Conservation (phyloP, 1,139 yeast species). For the Magnusiomyces suaveolens region DNA sequence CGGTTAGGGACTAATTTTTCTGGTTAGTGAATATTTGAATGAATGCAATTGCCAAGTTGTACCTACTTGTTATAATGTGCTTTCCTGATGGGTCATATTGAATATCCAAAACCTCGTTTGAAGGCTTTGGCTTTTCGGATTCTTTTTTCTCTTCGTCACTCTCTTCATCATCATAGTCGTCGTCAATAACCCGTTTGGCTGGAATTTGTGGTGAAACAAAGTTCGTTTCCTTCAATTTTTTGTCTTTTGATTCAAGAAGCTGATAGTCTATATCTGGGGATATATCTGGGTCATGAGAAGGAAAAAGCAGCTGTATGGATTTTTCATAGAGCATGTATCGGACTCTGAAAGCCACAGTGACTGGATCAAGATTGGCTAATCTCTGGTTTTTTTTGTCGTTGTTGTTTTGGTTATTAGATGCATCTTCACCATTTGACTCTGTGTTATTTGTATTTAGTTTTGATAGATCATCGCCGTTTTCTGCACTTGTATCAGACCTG, state of each 20-base stretch:
- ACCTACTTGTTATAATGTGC: slow-evolving; percentile 14
- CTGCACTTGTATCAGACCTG: neutral
- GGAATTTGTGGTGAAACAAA: neutral
- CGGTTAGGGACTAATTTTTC: slow-evolving; percentile 12
- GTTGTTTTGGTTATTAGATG: neutral
- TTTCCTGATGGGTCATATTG: slow-evolving; percentile 10
- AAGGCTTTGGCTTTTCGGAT: neutral
- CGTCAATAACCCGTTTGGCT: slow-evolving; percentile 21
- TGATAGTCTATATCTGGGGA: slow-evolving; percentile 24
- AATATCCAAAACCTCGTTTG: neutral
- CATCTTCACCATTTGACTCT: neutral
- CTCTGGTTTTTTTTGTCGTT: neutral
- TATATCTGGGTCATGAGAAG: slow-evolving; percentile 19
- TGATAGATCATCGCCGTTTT: neutral
- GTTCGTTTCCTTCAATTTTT: no score
- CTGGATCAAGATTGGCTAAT: slow-evolving; percentile 24
- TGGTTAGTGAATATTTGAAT: slow-evolving; percentile 7
- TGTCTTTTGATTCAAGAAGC: slow-evolving; percentile 19
- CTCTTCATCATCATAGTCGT: slow-evolving; percentile 27
- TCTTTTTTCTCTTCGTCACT: slow-evolving; percentile 18
- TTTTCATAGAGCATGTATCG: slow-evolving; percentile 36
- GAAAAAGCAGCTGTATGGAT: slow-evolving; percentile 28
- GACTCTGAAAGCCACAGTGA: slow-evolving; percentile 33
- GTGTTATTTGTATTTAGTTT: neutral
- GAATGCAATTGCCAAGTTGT: slow-evolving; percentile 7